Evolutionary conservation across 2,329 filamentous ascomycete genomes (phyloP), one percentile per base, ranked within the genome.

Genomic region (Venturia aucupariae): DNA sequence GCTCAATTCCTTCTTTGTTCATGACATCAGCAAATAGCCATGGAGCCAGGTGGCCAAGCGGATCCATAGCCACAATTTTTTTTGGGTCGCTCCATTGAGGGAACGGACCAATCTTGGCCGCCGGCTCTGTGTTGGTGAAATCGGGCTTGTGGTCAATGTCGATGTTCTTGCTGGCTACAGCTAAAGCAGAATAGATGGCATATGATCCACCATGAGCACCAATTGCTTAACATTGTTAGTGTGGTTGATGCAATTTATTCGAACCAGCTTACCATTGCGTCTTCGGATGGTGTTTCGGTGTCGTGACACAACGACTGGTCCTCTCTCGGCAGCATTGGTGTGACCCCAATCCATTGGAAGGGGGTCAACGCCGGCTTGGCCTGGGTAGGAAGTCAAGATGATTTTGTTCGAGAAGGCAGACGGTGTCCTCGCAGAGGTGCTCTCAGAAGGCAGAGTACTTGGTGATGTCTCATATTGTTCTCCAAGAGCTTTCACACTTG

Each of bases 1-100:
- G 90, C 73, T 96, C 90, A 42, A 95, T 84, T 69, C 90, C 85
- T 55, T 97, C 86, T 61, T 88, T 86, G 60, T 89, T 82, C 70
- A 94, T 92, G 57, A 85, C 82, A 67, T 93, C 86, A 68, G 89
- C 89, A 79, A 88, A 96, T 48, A 95, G 77, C 87, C 88, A 92
- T 10, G 90, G 90, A 10, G 88, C 84, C 66, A 96, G 79, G 78
- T 97, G 94, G 7, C 94, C 93, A 75, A 89, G 90, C 0, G 93
- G 93, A 73, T 97, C 94, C 91, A 99, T 96, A 22, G 93, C 90
- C 17, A 97, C 93, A 67, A 99, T 97, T 80, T 97, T 97, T 76
- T 90, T 91, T 71, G 84, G 85, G 73, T 96, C 90, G 32, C 84
- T 84, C 93, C 93, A 99, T 77, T 94, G 86, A 8, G 90, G 87